These are phyloP conservation scores for Saccharomycopsis fermentans DNA, from an alignment of 805 yeast species.

Conservation along the genomic window DNA sequence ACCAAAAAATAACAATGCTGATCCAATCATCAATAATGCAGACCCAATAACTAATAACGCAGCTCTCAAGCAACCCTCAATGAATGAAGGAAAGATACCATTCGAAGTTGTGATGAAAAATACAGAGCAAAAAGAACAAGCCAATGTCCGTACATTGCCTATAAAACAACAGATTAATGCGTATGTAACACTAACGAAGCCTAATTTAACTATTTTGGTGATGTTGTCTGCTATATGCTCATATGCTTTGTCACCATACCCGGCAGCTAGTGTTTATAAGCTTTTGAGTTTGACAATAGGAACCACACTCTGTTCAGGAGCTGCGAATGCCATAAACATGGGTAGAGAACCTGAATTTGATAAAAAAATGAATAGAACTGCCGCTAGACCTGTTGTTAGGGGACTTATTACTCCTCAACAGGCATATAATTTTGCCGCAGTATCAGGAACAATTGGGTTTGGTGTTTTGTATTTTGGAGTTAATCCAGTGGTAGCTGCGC, in stretches of 20 bases:
- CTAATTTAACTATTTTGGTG: constrained; percentile 76
- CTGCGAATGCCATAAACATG: constrained; percentile 96
- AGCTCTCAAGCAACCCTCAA: neutral
- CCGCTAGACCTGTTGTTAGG: constrained; percentile 80
- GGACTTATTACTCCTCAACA: constrained; percentile 67
- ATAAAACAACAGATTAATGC: constrained; percentile 40
- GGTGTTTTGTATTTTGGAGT: constrained; percentile 67
- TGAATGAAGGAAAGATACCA: constrained; percentile 8
- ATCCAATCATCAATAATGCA: too few species aligned
- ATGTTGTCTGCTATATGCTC: constrained; percentile 89
- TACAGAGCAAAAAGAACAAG: neutral
- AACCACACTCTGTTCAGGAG: constrained; percentile 78
- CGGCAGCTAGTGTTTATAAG: constrained; percentile 56
- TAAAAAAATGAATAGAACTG: constrained; percentile 76
- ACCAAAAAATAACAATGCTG: neutral
- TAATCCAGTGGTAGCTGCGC: constrained; percentile 68
- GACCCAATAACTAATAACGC: neutral
- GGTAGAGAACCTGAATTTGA: constrained; percentile 92
- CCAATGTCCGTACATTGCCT: neutral
- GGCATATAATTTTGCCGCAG: constrained; percentile 72
- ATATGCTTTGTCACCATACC: constrained; percentile 81
- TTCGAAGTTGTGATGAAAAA: constrained; percentile 14
- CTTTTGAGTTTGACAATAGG: constrained; percentile 70
- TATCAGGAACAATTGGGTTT: constrained; percentile 64
- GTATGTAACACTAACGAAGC: constrained; percentile 79